Evolutionary conservation across 1,139 yeast species (phyloP), one percentile per base, ranked within the genome.

Genomic region (Wickerhamiella pararugosa): DNA sequence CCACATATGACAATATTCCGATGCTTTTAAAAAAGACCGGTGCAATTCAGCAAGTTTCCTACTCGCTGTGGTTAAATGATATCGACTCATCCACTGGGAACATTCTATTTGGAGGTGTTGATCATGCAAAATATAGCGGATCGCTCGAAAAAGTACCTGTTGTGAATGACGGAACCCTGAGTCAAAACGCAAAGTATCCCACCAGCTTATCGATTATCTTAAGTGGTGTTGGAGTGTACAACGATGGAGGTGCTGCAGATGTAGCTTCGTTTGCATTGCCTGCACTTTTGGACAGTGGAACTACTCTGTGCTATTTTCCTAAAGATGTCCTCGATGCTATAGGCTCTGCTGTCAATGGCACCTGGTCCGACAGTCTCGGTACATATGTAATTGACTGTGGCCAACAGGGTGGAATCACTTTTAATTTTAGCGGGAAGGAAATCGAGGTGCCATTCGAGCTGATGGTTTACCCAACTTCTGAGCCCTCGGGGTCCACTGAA

Each of bases 131-230:
- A 26, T 33, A 38, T 33, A 32, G 21, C 11, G 41, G 78, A 10
- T 57, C 58, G 1, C 59, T 73, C 49, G 58, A 39, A 34, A 49
- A 48, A 21, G 49, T 51, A 29, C 62, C 55, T 31, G 45, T 45
- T 11, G 42, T 41, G 27, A 38, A 34, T 25, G 40, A 35, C n/a
- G 32, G 34, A 2, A 15, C 21, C 21, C 21, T 15, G 1, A 40
- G 39, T 5, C 6, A 37, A 3, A 40, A 47, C 29, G 36, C 41
- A 36, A 27, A 38, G 29, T 38, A 32, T 7, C 32, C 41, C 28
- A 36, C 36, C 25, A 33, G 31, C 25, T 29, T 38, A n/a, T 21
- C 25, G 6, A 36, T 38, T 11, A 38, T 36, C 29, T 29, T 38
- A 7, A 38, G 33, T 32, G 36, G 33, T 29, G 29, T 38, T 25